These are phyloP conservation scores for Piedraia hortae DNA, from an alignment of 2,329 filamentous ascomycete species.

Conservation along the genomic window DNA sequence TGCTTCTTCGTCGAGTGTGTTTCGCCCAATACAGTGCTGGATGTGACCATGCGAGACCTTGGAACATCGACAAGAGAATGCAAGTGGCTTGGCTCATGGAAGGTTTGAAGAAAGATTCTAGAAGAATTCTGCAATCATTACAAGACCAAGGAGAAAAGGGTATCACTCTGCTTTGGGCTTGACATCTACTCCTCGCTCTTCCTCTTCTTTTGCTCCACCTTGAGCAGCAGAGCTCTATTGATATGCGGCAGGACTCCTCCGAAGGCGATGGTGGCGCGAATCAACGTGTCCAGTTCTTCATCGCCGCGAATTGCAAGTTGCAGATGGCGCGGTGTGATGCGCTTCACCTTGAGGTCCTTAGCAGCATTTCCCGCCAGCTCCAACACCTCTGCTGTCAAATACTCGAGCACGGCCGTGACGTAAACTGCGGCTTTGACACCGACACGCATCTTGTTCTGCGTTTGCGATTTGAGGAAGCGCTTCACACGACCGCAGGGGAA, in stretches of 20 bases:
- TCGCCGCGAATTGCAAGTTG: constrained; percentile 92
- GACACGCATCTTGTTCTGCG: constrained; percentile 98
- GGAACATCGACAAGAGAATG: too few species aligned
- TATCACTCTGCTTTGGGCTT: constrained; percentile 7
- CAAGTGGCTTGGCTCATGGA: too few species aligned
- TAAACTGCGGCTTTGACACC: constrained; percentile 97
- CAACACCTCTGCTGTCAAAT: constrained; percentile 89
- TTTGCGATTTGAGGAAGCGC: constrained; percentile 98
- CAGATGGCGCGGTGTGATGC: constrained; percentile 90
- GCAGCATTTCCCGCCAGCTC: constrained; percentile 95
- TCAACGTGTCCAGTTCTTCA: constrained; percentile 91
- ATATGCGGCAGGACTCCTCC: constrained; percentile 97
- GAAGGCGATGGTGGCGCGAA: constrained; percentile 91
- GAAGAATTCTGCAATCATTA: too few species aligned
- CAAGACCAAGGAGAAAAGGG: too few species aligned
- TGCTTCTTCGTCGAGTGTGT: constrained; percentile 87
- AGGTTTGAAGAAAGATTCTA: constrained; percentile 1
- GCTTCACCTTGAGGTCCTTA: constrained; percentile 99
- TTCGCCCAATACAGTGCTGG: too few species aligned
- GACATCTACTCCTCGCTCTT: constrained; percentile 29
- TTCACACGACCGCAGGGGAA: constrained; percentile 99
- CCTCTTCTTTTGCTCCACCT: constrained; percentile 96
- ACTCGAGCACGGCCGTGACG: constrained; percentile 91
- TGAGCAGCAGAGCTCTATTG: constrained; percentile 84
- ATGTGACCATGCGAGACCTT: too few species aligned